These are phyloP conservation scores for Eucalyptus tenuipes DNA, from an alignment of 345 rosid genomes.

Conservation along the genomic window DNA sequence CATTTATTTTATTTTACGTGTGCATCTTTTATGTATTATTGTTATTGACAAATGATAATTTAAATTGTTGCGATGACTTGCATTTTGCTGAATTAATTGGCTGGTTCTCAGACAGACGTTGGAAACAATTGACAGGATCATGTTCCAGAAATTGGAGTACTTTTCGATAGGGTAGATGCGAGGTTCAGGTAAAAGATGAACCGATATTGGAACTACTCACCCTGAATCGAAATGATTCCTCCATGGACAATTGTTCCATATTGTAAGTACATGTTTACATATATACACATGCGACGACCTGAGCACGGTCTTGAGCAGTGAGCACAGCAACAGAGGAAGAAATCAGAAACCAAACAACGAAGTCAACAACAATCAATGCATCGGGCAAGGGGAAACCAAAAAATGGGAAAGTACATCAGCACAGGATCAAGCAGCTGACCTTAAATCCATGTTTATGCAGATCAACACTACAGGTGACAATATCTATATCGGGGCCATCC, in stretches of 20 bases:
- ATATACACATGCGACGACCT: neutral
- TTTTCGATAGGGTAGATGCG: neutral
- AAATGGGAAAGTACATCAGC: neutral
- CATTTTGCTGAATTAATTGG: neutral
- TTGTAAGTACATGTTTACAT: neutral
- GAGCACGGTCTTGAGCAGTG: neutral
- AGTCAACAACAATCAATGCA: neutral
- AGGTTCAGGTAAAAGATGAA: neutral
- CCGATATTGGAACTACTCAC: neutral
- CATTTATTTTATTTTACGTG: neutral
- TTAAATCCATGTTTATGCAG: neutral
- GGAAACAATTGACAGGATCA: neutral
- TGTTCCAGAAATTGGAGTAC: neutral
- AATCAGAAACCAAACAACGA: neutral
- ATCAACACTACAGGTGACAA: neutral
- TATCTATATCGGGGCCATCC: neutral
- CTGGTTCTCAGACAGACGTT: neutral
- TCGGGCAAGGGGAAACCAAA: neutral
- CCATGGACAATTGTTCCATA: neutral
- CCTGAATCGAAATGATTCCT: neutral
- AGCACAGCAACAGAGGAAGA: neutral
- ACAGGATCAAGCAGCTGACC: neutral
- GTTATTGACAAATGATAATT: neutral
- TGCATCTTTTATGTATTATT: neutral
- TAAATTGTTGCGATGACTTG: neutral